A percentile compares a stretch with the other conserved stretches of the same genome.
Conservation (phyloP, 768 basidiomycete genomes). For the Macrolepiota fuliginosa region DNA sequence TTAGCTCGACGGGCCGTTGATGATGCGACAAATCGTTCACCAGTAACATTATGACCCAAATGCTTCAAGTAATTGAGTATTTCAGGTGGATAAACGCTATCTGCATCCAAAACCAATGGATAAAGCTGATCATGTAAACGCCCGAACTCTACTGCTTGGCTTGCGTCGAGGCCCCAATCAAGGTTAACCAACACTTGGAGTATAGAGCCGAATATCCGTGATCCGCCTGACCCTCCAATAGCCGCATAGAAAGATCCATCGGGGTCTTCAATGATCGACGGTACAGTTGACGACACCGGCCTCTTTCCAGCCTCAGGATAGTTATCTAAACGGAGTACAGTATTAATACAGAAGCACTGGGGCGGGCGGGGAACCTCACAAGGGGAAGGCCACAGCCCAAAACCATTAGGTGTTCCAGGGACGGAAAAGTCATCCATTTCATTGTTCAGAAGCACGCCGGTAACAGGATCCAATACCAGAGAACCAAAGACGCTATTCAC, state of each 20-base stretch:
- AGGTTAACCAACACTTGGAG: constrained; percentile 79
- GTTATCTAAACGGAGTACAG: constrained; percentile 55
- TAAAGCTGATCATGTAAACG: constrained; percentile 87
- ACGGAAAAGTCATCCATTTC: constrained; percentile 96
- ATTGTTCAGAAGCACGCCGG: constrained; percentile 88
- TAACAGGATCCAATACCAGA: constrained; percentile 79
- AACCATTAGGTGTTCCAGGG: constrained; percentile 80
- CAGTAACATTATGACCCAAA: constrained; percentile 70
- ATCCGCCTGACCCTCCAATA: constrained; percentile 86
- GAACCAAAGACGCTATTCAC: constrained; percentile 92
- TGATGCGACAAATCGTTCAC: constrained; percentile 33
- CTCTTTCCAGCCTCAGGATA: constrained; percentile 88
- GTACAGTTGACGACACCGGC: constrained; percentile 81
- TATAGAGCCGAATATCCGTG: constrained; percentile 76
- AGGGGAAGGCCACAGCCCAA: constrained; percentile 80
- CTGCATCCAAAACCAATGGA: constrained; percentile 59
- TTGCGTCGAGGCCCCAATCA: constrained; percentile 79
- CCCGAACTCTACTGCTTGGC: constrained; percentile 79
- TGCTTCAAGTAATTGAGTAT: constrained; percentile 53
- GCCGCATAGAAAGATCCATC: constrained; percentile 74
- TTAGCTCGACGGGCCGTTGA: neutral
- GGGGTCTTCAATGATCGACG: constrained; percentile 75
- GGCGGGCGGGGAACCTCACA: constrained; percentile 43
- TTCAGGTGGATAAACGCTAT: constrained; percentile 54
- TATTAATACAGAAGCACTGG: neutral